Base-by-base conservation (phyloP, 1,284 basidiomycete species). In the Pseudozyma flocculosa region DNA sequence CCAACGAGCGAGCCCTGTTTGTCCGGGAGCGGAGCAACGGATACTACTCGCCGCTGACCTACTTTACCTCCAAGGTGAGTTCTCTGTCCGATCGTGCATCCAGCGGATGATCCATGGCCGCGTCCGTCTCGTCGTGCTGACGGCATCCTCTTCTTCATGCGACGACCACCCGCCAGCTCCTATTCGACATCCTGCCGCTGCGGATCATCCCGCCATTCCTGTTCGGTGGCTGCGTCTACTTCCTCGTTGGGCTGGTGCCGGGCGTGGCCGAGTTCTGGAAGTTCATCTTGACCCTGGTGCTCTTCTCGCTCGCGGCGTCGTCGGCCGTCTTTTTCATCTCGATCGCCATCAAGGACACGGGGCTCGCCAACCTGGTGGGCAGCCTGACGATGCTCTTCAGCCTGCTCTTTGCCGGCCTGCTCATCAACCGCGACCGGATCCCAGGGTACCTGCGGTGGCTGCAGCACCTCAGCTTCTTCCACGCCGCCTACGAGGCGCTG, bases 11-110 rank as follows among this genome's bases (percentile, higher is more conserved):
- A 18, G 87, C 96, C 58, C 80, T 97, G 39, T 98, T 96, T 81
- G 95, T 96, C 84, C 85, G 94, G 21, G 94, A 98, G 80, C 90
- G 92, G 62, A 87, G 93, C 1, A 98, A 98, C 69, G 92, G 93
- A 4, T 98, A 98, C 79, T 97, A 98, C 78, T 88, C 89, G 0
- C 88, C 94, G 0, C 86, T 92, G 72, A 93, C 92, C 3, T 98
- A 97, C 82, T 97, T 98, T 79, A 82, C 89, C 1, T 91, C 92
- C 56, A 97, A 96, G 83, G 88, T 84, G 59, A 34, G 40, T 42
- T 22, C n/a, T n/a, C n/a, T n/a, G n/a, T n/a, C n/a, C n/a, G n/a
- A n/a, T n/a, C n/a, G n/a, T n/a, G n/a, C n/a, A n/a, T n/a, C n/a
- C n/a, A n/a, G n/a, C n/a, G n/a, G n/a, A n/a, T n/a, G n/a, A n/a